phyloP scores from a whole-genome alignment of 768 basidiomycete species.

The Tricholomella constricta region DNA sequence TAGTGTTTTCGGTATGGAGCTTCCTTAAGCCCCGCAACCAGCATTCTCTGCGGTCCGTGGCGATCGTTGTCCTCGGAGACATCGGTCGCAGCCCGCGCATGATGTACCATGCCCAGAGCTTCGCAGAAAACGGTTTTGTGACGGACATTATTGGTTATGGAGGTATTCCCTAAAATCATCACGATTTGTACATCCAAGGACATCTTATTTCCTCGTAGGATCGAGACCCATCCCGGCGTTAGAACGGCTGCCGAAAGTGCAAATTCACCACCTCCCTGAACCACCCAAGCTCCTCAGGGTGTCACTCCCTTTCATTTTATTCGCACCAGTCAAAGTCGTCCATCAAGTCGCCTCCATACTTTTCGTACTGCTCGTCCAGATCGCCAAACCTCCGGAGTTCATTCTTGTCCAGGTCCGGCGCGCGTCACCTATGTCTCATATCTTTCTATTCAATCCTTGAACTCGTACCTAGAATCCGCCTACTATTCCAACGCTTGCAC shows the following conservation, averaged over 20 bases:
- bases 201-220: slow-evolving; percentile 42
- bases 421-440: slow-evolving; percentile 4
- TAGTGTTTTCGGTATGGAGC: slow-evolving; percentile 34
- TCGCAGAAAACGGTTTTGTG: slow-evolving; percentile 75
- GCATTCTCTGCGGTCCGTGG: slow-evolving; percentile 67
- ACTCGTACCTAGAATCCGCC: slow-evolving; percentile 78
- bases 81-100: slow-evolving; percentile 95
- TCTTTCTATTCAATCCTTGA: neutral
- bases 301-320: slow-evolving; percentile 63
- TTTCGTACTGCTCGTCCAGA: slow-evolving; percentile 56
- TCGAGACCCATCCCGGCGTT: slow-evolving; percentile 78
- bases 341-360: slow-evolving; percentile 70
- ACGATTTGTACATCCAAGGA: neutral
- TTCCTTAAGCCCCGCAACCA: slow-evolving; percentile 37
- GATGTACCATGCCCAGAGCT: slow-evolving; percentile 98
- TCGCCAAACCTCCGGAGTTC: slow-evolving; percentile 74
- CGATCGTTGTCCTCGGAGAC: slow-evolving; percentile 91
- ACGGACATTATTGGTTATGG: slow-evolving; percentile 85
- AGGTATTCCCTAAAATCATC: slow-evolving; percentile 51
- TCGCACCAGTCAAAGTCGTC: slow-evolving; percentile 80
- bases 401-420: slow-evolving; percentile 84
- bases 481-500: slow-evolving; percentile 87
- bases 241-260: slow-evolving; percentile 62
- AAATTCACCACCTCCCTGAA: slow-evolving; percentile 66
- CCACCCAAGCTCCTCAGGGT: slow-evolving; percentile 53